Base-by-base conservation (phyloP, 306 rosid genomes). In the Fagus sylvatica region DNA sequence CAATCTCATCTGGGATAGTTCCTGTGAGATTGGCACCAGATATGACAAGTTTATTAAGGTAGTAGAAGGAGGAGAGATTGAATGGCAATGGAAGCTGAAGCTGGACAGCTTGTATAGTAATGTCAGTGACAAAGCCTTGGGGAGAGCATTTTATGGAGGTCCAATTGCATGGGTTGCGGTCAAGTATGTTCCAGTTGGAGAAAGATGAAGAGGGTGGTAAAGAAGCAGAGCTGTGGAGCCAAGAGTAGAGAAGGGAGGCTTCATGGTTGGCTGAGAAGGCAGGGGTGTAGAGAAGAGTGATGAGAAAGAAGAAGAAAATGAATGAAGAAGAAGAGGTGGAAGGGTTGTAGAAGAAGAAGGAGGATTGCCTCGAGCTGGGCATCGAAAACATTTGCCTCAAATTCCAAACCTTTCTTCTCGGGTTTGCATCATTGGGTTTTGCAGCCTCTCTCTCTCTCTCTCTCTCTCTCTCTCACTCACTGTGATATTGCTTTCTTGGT, bases 111-210 rank as follows among this genome's bases (percentile, higher is more conserved):
- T 86, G 81, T 30, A 95, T 86, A 51, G 72, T 86, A 71, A 95
- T 90, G 65, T 95, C 93, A 36, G 90, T 82, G 76, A 92, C 91
- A 55, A 88, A 80, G 17, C 84, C 86, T 15, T 74, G 84, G 9
- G 91, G 33, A 76, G 98, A 95, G 64, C 98, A 92, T 53, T 90
- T 60, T 73, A 95, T 89, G 88, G 78, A 80, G 81, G 98, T 84
- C 98, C 98, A 95, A 48, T 92, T 92, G 80, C 98, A 95, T 77
- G 98, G 98, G 74, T 72, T 83, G 4, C 87, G 2, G 66, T 95
- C 90, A 72, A 57, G 90, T 11, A 89, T 79, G 72, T 90, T 88
- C 98, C 97, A 91, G 79, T 88, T 73, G 0, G 93, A 89, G 66
- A 92, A 89, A 37, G 64, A 76, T 62, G 89, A 34, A 43, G 28